phyloP scores from a whole-genome alignment of 306 rosid genomes.

The Psophocarpus tetragonolobus region DNA sequence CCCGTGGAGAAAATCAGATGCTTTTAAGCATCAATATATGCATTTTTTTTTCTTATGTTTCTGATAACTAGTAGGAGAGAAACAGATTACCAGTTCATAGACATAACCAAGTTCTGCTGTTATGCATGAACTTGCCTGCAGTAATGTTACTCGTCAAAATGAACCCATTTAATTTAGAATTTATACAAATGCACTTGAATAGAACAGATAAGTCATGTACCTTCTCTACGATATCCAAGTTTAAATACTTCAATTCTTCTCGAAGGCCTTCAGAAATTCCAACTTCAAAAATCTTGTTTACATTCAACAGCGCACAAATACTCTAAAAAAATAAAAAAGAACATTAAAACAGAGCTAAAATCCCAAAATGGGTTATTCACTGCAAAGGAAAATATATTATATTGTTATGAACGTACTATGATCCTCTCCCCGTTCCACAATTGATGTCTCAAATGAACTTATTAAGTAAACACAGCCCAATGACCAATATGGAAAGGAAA shows the following conservation, averaged over 20 bases:
- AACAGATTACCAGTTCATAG: constrained; percentile 73
- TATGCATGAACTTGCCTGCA: constrained; percentile 82
- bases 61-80: constrained; percentile 15
- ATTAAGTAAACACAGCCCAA: not conserved
- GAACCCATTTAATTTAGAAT: constrained; percentile 23
- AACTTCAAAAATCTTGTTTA: constrained; percentile 93
- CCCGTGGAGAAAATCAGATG: not conserved
- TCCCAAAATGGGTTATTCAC: constrained; percentile 4
- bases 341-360: not conserved
- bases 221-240: constrained; percentile 80
- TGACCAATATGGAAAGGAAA: constrained; percentile 1
- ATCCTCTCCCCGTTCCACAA: not conserved
- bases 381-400: not conserved
- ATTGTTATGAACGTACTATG: not conserved
- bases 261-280: constrained; percentile 89
- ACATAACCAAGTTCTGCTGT: constrained; percentile 88
- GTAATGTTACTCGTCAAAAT: constrained; percentile 10
- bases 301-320: constrained; percentile 81
- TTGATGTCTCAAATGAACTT: not conserved
- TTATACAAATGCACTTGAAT: constrained; percentile 33
- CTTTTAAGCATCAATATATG: constrained; percentile 14
- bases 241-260: constrained; percentile 63
- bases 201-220: constrained; percentile 45
- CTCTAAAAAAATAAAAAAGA: constrained; percentile 53
- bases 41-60: not conserved